These are phyloP conservation scores for Tylopilus intermedius DNA, from an alignment of 768 basidiomycete species.

Conservation along the genomic window DNA sequence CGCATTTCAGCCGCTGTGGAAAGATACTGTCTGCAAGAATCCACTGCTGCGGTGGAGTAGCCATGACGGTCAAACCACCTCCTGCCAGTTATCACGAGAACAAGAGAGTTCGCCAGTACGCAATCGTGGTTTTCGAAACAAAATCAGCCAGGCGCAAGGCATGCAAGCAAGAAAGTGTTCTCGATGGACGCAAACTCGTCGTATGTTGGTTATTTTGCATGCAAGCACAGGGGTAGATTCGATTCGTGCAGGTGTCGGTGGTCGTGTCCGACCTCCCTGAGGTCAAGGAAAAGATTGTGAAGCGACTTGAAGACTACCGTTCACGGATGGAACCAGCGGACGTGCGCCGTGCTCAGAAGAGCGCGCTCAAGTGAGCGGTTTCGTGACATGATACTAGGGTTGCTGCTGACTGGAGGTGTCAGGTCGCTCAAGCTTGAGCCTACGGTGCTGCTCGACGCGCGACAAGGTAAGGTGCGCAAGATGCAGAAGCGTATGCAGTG, in stretches of 20 bases:
- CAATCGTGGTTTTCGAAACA: conserved; percentile 43
- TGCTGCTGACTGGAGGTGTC: conserved; percentile 4
- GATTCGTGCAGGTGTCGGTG: conserved; percentile 22
- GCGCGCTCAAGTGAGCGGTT: conserved; percentile 19
- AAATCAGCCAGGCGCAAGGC: conserved; percentile 38
- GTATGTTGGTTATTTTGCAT: conserved; percentile 30
- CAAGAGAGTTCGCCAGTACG: conserved; percentile 45
- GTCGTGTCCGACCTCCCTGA: conserved; percentile 33
- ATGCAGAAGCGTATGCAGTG: conserved; percentile 3
- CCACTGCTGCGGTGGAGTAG: conserved; percentile 31
- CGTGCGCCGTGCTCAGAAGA: conserved; percentile 18
- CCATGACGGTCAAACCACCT: conserved; percentile 24
- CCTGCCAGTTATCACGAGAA: conserved; percentile 31
- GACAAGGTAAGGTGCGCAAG: neutral
- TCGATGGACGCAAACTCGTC: conserved; percentile 37
- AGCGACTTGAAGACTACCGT: conserved; percentile 24
- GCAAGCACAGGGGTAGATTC: neutral
- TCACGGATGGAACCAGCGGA: conserved; percentile 16
- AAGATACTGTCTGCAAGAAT: conserved; percentile 20
- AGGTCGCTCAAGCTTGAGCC: conserved; percentile 27
- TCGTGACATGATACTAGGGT: neutral
- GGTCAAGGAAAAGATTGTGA: conserved; percentile 26
- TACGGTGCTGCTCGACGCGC: conserved; percentile 23
- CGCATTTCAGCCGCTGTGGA: conserved; percentile 25
- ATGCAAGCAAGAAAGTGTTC: conserved; percentile 34